These are phyloP conservation scores for Paramecium tetraurelia DNA, from an alignment of 73 alveolate species.

Conservation along the genomic window DNA sequence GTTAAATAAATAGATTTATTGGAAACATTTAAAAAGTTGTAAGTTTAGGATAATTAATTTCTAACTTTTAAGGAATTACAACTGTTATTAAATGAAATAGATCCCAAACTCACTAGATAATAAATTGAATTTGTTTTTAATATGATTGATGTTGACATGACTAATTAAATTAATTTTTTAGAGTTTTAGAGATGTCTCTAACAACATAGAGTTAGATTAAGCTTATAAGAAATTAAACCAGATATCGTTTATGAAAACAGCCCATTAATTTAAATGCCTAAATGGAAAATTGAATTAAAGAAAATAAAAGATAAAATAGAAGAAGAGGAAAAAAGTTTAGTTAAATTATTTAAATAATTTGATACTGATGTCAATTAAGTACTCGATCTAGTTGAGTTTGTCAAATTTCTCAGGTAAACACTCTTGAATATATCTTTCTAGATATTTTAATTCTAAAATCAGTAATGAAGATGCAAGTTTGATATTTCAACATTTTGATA, in stretches of 20 bases:
- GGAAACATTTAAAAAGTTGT: not conserved
- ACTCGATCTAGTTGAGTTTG: constrained; percentile 3
- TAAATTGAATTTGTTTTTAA: constrained; percentile 31
- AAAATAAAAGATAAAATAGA: not conserved
- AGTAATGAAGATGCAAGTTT: constrained; percentile 9
- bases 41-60: not conserved
- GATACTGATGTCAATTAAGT: not conserved
- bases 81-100: not conserved
- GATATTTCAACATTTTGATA: not conserved
- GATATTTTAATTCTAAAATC: not conserved
- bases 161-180: not conserved
- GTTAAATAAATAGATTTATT: constrained; percentile 13
- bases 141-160: not conserved
- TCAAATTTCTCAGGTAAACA: not conserved
- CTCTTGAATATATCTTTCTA: not conserved
- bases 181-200: constrained; percentile 1
- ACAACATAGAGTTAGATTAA: constrained; percentile 1
- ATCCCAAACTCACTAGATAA: not conserved
- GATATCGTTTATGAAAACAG: not conserved
- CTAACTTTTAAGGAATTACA: not conserved
- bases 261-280: not conserved
- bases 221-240: not conserved
- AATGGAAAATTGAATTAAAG: not conserved
- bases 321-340: constrained; percentile 5
- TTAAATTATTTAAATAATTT: not conserved